Evolutionary conservation across 1,139 yeast genomes (phyloP).

Genomic region (Pichia norvegensis): DNA sequence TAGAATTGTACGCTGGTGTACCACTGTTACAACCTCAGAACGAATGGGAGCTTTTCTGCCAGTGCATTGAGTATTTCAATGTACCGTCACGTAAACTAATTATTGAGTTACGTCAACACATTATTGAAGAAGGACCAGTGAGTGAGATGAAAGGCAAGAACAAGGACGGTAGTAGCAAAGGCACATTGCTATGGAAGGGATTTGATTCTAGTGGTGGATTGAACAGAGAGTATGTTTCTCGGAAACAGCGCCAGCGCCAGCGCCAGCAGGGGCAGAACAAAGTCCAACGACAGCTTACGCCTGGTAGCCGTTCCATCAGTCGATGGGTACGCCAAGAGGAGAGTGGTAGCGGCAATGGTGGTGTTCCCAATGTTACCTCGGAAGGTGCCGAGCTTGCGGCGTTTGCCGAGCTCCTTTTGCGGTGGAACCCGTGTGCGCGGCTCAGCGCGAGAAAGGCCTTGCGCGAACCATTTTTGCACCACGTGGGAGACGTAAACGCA

Average conservation of each 20-base stretch:
- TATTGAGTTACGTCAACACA: conserved; percentile 30
- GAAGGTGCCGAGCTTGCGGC: neutral
- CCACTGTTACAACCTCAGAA: conserved; percentile 67
- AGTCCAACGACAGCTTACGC: neutral
- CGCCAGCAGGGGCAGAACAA: neutral
- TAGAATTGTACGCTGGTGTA: conserved; percentile 57
- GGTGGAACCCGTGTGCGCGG: neutral
- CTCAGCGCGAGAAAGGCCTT: neutral
- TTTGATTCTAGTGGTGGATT: conserved; percentile 21
- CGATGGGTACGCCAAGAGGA: neutral
- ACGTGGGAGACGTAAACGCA: neutral
- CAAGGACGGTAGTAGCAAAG: neutral
- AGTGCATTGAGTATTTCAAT: conserved; percentile 42
- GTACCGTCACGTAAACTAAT: conserved; percentile 43
- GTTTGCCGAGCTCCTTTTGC: neutral
- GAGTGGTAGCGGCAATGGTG: neutral
- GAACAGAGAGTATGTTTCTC: conserved; percentile 13
- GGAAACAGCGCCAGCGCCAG: conserved; percentile 9
- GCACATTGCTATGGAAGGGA: conserved; percentile 25
- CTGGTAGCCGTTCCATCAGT: neutral
- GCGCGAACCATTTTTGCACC: neutral
- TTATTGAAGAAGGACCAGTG: conserved; percentile 25
- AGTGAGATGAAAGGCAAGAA: neutral
- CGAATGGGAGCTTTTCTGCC: conserved; percentile 58
- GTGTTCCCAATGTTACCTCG: neutral